phyloP scores from a whole-genome alignment of 2,329 filamentous ascomycete species.

The Aspergillus intermedius region DNA sequence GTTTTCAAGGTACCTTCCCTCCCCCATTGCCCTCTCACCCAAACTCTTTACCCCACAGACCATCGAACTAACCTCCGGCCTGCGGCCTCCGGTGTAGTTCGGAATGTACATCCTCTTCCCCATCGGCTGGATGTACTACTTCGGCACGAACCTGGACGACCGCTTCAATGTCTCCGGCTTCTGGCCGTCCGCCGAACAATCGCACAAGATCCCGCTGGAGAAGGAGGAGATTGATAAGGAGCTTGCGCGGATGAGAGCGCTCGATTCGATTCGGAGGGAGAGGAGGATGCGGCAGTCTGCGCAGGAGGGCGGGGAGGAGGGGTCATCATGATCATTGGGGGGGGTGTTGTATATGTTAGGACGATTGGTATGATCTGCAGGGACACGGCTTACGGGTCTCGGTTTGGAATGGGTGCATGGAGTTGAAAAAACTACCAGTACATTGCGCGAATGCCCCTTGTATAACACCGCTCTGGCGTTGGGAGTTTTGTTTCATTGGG shows the following conservation, averaged over 20 bases:
- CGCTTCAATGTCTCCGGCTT: conserved; percentile 85
- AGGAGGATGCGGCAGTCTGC: conserved; percentile 37
- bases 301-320: conserved; percentile 7
- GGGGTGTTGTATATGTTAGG: neutral
- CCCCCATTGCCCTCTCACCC: neutral
- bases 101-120: conserved; percentile 98
- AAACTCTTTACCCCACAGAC: neutral
- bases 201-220: conserved; percentile 48
- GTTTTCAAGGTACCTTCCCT: conserved; percentile 70
- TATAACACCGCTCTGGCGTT: conserved; percentile 1
- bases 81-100: conserved; percentile 54
- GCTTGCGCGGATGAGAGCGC: conserved; percentile 57
- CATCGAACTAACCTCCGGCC: conserved; percentile 1
- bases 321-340: conserved; percentile 4
- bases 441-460: neutral
- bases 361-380: too few species aligned
- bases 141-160: conserved; percentile 93
- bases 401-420: too few species aligned
- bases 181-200: conserved; percentile 68
- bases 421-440: too few species aligned
- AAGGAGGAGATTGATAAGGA: conserved; percentile 65
- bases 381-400: too few species aligned
- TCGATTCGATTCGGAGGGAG: conserved; percentile 47
- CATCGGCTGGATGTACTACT: conserved; percentile 99
- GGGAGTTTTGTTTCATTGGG: neutral